Percentiles rank a stretch among this genome's conserved stretches.
phyloP scores from a whole-genome alignment of 1,284 basidiomycete genomes.

The Moesziomyces sp. region DNA sequence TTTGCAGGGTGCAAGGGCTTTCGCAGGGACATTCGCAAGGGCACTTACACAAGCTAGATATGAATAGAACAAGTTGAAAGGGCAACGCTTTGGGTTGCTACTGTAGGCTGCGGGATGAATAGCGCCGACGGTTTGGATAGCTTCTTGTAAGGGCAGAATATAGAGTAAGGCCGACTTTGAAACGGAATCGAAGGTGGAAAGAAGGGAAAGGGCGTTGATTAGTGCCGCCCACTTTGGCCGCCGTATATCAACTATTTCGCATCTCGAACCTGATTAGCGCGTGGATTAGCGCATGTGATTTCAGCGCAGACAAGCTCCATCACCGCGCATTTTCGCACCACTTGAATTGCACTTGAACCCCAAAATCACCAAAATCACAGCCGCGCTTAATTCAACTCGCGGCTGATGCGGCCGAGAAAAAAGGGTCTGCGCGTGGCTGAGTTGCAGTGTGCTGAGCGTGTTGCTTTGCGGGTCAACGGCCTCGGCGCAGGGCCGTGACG shows the following conservation, averaged over 20 bases:
- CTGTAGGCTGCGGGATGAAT: too few species aligned
- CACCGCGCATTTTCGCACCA: slow-evolving; percentile 6
- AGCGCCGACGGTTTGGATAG: too few species aligned
- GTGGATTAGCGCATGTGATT: too few species aligned
- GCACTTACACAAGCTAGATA: slow-evolving; percentile 2
- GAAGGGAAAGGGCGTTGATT: slow-evolving; percentile 18
- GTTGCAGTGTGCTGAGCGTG: too few species aligned
- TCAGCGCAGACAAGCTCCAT: not conserved
- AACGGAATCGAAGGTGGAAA: slow-evolving; percentile 19
- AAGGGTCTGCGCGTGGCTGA: too few species aligned
- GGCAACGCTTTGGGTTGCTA: slow-evolving; percentile 3
- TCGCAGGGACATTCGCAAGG: slow-evolving; percentile 1
- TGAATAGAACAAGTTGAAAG: slow-evolving; percentile 4
- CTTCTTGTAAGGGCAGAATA: not conserved
- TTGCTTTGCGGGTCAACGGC: too few species aligned
- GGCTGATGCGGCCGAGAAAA: too few species aligned
- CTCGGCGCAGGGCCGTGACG: too few species aligned
- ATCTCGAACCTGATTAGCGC: not conserved
- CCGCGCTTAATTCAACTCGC: too few species aligned
- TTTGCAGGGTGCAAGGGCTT: not conserved
- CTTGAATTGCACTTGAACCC: slow-evolving; percentile 1
- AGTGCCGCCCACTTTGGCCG: slow-evolving; percentile 9
- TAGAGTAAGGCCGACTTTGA: not conserved
- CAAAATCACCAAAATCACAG: too few species aligned
- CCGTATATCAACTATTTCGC: slow-evolving; percentile 17